These are phyloP conservation scores for Rhododendron griersonianum DNA, from an alignment of 148 eudicot species.

Conservation along the genomic window DNA sequence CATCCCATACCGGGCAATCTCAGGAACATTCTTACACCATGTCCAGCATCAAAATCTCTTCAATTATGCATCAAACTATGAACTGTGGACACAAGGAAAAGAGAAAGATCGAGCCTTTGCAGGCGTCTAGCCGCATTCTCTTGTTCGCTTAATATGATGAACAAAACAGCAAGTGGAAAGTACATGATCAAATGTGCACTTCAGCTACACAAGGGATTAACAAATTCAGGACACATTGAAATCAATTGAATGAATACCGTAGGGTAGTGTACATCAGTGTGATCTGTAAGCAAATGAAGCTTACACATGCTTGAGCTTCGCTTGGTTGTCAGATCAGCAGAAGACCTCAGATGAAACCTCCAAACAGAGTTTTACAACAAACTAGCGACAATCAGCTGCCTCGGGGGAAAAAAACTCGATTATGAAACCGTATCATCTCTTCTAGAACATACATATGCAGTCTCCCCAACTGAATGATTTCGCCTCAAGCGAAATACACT, in stretches of 20 bases:
- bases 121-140: neutral
- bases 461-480: slow-evolving; percentile 20
- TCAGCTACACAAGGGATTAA: neutral
- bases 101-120: neutral
- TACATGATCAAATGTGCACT: neutral
- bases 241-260: slow-evolving; percentile 13
- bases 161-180: neutral
- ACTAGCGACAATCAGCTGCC: slow-evolving; percentile 10
- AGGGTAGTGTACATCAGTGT: slow-evolving; percentile 14
- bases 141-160: neutral
- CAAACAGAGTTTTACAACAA: neutral
- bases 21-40: neutral
- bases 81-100: neutral
- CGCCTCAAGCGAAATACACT: slow-evolving; percentile 11
- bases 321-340: slow-evolving; percentile 3
- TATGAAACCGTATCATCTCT: neutral
- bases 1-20: neutral
- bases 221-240: neutral
- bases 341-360: neutral
- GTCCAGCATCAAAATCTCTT: neutral
- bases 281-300: slow-evolving; percentile 18
- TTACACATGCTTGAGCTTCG: slow-evolving; percentile 20
- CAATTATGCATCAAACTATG: neutral
- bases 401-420: slow-evolving; percentile 6
- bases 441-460: slow-evolving; percentile 12